phyloP scores from a whole-genome alignment of 2,329 filamentous ascomycete species.

The Escovopsis weberi region DNA sequence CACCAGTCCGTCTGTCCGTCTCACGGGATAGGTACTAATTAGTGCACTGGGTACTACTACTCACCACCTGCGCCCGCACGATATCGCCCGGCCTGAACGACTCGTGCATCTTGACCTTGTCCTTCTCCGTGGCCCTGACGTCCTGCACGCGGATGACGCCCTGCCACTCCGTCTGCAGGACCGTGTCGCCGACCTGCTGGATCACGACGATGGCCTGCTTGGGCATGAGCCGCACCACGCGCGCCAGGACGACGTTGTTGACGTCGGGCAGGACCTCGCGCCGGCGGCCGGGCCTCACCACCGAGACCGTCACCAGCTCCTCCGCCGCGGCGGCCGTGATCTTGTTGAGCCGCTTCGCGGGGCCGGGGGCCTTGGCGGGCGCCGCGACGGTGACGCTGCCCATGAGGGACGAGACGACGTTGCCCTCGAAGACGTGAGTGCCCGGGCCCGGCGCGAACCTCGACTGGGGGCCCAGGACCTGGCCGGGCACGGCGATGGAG shows the following conservation, averaged over 20 bases:
- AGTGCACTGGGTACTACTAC: conserved; percentile 15
- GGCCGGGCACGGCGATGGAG: conserved; percentile 65
- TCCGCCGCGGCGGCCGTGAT: conserved; percentile 32
- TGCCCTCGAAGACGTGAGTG: conserved; percentile 64
- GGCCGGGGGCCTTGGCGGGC: conserved; percentile 29
- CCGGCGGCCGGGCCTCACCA: conserved; percentile 34
- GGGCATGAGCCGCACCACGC: conserved; percentile 72
- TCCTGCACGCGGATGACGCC: conserved; percentile 80
- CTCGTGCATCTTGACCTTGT: conserved; percentile 81
- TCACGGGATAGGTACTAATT: neutral
- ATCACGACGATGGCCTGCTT: conserved; percentile 79
- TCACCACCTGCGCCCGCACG: conserved; percentile 68
- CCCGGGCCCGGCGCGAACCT: conserved; percentile 64
- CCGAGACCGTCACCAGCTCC: conserved; percentile 39
- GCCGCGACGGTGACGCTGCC: conserved; percentile 49
- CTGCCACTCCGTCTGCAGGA: conserved; percentile 68
- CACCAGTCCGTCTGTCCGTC: neutral
- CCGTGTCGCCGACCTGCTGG: conserved; percentile 60
- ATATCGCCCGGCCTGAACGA: conserved; percentile 89
- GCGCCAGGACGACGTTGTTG: conserved; percentile 64
- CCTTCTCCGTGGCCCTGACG: conserved; percentile 88
- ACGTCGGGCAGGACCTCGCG: conserved; percentile 71
- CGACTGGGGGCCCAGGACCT: conserved; percentile 53
- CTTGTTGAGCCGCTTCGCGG: conserved; percentile 44
- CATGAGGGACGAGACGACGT: conserved; percentile 70